phyloP scores from a whole-genome alignment of 176 grass and related monocot genomes.

The Bonia amplexicaulis region DNA sequence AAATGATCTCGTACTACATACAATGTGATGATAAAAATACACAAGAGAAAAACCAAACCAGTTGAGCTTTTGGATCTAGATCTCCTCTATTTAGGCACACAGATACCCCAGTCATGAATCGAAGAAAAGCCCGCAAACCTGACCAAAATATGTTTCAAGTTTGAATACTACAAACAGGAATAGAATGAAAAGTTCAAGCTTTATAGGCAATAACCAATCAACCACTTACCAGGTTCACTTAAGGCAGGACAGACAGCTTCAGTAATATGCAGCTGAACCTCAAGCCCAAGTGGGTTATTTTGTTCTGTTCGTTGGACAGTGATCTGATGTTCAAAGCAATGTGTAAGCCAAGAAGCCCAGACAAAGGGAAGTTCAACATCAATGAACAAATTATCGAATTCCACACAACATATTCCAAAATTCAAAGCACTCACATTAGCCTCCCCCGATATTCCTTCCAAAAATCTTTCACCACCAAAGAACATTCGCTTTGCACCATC shows the following conservation, averaged over 20 bases:
- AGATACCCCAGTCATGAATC: conserved; percentile 93
- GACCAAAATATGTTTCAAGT: conserved; percentile 31
- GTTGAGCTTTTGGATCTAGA: conserved; percentile 77
- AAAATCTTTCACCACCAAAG: conserved; percentile 94
- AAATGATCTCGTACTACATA: neutral
- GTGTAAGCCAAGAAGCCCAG: conserved; percentile 21
- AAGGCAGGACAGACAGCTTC: conserved; percentile 97
- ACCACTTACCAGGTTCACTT: conserved; percentile 88
- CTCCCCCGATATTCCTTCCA: conserved; percentile 98
- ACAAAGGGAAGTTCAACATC: conserved; percentile 16
- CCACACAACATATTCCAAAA: conserved; percentile 18
- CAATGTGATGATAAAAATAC: conserved; percentile 21
- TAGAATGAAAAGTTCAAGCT: conserved; percentile 23
- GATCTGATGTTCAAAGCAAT: conserved; percentile 59
- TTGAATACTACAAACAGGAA: conserved; percentile 17
- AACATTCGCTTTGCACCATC: conserved; percentile 93
- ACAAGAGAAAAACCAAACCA: conserved; percentile 48
- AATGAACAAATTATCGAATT: conserved; percentile 18
- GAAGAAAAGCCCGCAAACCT: conserved; percentile 91
- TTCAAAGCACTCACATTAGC: conserved; percentile 73
- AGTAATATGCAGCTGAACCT: conserved; percentile 91
- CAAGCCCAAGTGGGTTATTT: conserved; percentile 89
- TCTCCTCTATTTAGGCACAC: conserved; percentile 95
- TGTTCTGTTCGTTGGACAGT: conserved; percentile 84
- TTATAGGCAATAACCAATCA: neutral